A percentile compares a stretch with the other conserved stretches of the same genome.
These are phyloP conservation scores for Cyclostephanos invisitatus DNA, from an alignment of 108 stramenopile genomes.

Conservation along the genomic window DNA sequence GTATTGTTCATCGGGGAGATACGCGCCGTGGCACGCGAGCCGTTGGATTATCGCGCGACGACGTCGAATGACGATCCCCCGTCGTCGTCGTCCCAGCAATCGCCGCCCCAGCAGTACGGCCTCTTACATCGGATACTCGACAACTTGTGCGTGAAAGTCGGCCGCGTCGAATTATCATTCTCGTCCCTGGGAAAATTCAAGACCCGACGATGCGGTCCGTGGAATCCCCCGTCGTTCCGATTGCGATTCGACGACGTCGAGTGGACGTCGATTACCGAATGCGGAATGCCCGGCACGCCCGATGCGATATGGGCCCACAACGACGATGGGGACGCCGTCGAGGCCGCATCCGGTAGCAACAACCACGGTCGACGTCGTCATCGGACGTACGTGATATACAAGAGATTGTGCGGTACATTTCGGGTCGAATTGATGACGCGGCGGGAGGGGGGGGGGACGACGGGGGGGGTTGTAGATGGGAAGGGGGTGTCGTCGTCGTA, in stretches of 20 bases:
- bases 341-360: neutral
- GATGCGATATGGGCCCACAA: slow-evolving; percentile 80
- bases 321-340: slow-evolving; percentile 10
- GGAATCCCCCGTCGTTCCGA: slow-evolving; percentile 67
- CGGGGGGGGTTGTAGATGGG: neutral
- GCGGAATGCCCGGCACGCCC: slow-evolving; percentile 64
- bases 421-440: slow-evolving; percentile 28
- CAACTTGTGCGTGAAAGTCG: slow-evolving; percentile 69
- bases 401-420: slow-evolving; percentile 52
- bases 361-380: slow-evolving; percentile 19
- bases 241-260: slow-evolving; percentile 51
- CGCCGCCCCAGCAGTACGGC: slow-evolving; percentile 44
- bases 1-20: slow-evolving; percentile 71
- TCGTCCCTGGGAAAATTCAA: slow-evolving; percentile 79
- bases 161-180: slow-evolving; percentile 51
- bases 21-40: slow-evolving; percentile 54
- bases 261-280: slow-evolving; percentile 61
- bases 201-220: slow-evolving; percentile 59
- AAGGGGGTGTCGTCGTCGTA: neutral
- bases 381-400: slow-evolving; percentile 64
- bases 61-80: slow-evolving; percentile 15
- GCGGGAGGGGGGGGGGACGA: neutral
- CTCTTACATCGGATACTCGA: slow-evolving; percentile 76
- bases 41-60: slow-evolving; percentile 48
- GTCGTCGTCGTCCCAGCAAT: neutral